These are phyloP conservation scores for Termitomyces titanicus DNA, from an alignment of 768 basidiomycete genomes.

Conservation along the genomic window DNA sequence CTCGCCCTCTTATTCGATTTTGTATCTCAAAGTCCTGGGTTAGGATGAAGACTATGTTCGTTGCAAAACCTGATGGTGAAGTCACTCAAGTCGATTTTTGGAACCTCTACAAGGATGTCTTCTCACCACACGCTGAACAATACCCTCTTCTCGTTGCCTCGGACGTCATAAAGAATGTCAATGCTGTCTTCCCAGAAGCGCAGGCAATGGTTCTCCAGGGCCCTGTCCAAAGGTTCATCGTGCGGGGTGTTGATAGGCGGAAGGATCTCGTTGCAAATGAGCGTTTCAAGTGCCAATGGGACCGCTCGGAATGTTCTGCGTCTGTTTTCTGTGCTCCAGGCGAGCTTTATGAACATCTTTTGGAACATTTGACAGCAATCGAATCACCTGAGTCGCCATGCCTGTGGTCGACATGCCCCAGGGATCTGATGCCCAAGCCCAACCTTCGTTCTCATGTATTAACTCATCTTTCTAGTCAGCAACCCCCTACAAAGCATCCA, in stretches of 20 bases:
- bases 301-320: conserved; percentile 51
- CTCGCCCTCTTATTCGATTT: neutral
- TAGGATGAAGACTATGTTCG: conserved; percentile 94
- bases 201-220: conserved; percentile 83
- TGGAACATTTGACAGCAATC: conserved; percentile 48
- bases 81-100: conserved; percentile 95
- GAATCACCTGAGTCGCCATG: conserved; percentile 52
- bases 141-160: conserved; percentile 74
- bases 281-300: conserved; percentile 77
- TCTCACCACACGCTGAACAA: conserved; percentile 55
- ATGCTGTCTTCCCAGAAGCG: conserved; percentile 78
- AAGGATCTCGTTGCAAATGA: conserved; percentile 56
- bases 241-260: conserved; percentile 77
- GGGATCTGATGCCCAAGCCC: conserved; percentile 40
- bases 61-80: conserved; percentile 70
- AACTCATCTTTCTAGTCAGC: conserved; percentile 68
- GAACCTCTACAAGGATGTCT: conserved; percentile 87
- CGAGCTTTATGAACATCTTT: conserved; percentile 73
- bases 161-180: conserved; percentile 94
- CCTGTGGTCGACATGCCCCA: conserved; percentile 69
- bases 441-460: conserved; percentile 65
- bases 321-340: conserved; percentile 46
- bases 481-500: conserved; percentile 54
- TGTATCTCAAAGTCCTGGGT: neutral
- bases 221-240: conserved; percentile 74